Evolutionary conservation across 2,329 filamentous ascomycete species (phyloP), one percentile per base, ranked within the genome.

Genomic region (Hypomyces rosellus): DNA sequence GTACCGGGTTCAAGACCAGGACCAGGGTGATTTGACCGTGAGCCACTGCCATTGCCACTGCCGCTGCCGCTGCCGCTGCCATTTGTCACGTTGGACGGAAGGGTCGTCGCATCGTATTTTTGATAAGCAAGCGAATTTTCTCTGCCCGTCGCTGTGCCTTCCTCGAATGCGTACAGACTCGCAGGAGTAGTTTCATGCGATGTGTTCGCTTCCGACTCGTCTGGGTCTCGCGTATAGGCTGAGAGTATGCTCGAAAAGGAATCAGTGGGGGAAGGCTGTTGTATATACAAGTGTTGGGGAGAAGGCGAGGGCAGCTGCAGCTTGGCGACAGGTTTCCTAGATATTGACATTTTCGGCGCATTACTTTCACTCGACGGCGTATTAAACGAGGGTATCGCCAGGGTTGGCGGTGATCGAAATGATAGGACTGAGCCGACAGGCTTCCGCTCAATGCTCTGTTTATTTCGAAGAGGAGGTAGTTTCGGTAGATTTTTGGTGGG

Each of bases 201-300:
- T n/a, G 41, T 25, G 20, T 25, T 22, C 33, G 65, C 33, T 70
- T 65, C 37, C 70, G 64, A 4, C 70, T 74, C 74, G 40, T 70
- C 71, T 6, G 72, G 72, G 42, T 69, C 73, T 54, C 69, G 66
- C 46, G 75, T 75, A 59, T 82, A 82, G 16, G 78, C 77, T 11
- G 76, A 80, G 34, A 82, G 58, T 11, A 82, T 65, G 60, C 77
- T 81, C 13, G 73, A 77, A 46, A 81, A 65, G 9, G 78, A 81
- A 20, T 71, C 71, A 2, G 69, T 67, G 3, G 75, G 73, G 39
- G 75, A 74, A 45, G 51, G 54, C 59, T 49, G 54, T 43, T 55
- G 53, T 30, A 30, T 30, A 30, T 30, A 30, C 55, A 59, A 48
- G 46, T 58, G 55, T 33, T 61, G 55, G 46, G 59, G 58, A 39